A percentile compares a stretch with the other conserved stretches of the same genome.
Conservation (phyloP, 352 stramenopile species). For the Phytophthora megakarya region DNA sequence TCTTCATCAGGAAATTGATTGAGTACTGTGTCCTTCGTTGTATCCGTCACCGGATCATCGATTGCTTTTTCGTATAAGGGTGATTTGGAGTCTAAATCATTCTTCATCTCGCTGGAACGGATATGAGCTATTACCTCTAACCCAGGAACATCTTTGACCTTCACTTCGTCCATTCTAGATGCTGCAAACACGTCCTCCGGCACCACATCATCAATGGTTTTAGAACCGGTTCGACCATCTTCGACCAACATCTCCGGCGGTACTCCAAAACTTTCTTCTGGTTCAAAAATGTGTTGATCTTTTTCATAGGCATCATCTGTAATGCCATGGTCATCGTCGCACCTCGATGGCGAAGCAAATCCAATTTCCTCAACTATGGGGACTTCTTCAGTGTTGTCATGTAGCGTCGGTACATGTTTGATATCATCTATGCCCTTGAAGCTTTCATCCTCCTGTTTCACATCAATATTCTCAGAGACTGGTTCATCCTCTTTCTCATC, state of each 20-base stretch:
- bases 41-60: neutral
- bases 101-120: neutral
- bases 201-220: neutral
- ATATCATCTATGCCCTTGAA: conserved; percentile 3
- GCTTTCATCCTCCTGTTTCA: conserved; percentile 14
- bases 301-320: conserved; percentile 30
- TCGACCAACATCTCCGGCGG: neutral
- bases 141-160: neutral
- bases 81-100: neutral
- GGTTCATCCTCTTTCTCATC: conserved; percentile 28
- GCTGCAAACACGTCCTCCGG: neutral
- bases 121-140: neutral
- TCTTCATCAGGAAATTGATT: neutral
- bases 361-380: conserved; percentile 32
- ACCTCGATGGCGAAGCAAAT: conserved; percentile 22
- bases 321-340: neutral
- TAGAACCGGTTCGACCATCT: neutral
- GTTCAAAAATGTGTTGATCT: conserved; percentile 28
- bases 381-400: conserved; percentile 16
- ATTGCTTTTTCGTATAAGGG: too few species aligned
- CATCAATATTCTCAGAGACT: conserved; percentile 30
- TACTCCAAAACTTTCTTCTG: conserved; percentile 19
- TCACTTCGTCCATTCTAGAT: neutral
- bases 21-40: neutral
- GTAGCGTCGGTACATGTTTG: neutral